Evolutionary conservation across 2,329 filamentous ascomycete species (phyloP), one percentile per base, ranked within the genome.

Genomic region (Aspergillus aculeatus): DNA sequence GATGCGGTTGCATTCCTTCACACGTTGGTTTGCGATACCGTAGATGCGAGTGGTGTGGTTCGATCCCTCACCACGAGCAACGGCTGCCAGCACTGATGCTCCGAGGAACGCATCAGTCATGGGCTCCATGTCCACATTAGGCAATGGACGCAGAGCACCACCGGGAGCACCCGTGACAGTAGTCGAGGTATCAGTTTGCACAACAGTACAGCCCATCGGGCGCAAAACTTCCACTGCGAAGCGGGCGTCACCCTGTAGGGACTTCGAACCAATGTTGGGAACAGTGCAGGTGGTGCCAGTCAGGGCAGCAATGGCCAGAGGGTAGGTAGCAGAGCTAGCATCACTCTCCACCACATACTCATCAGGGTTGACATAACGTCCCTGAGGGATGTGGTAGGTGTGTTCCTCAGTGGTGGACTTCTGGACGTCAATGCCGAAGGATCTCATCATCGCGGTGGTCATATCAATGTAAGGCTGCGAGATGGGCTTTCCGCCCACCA

Each of bases 81-180:
- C 91, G 38, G 95, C 95, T 26, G 92, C 95, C 50, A 99, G 83
- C 4, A 96, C 92, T 1, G 92, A 96, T 19, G 95, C 95, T 4
- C 93, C 97, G 55, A 99, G 83, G 82, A 99, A 99, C 52, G 95
- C 95, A 76, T 99, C 95, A 0, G 95, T 99, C 95, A 99, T 99
- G 1, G 94, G 90, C 75, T 98, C 95, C 95, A 99, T 99, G 71
- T 99, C 93, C 29, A 99, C 87, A 60, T 94, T 89, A 19, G 87
- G 80, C 12, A 99, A 80, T 0, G 91, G 89, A 67, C 87, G 87
- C 44, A 99, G 80, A 16, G 83, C 78, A 11, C 95, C 94, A 57
- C 83, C 77, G 2, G 84, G 77, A n/a, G 95, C 95, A 1, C 95
- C 95, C 9, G 89, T 96, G 9, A 99, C 95, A 0, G 93, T 98